A percentile compares a stretch with the other conserved stretches of the same genome.
Evolutionary conservation across 495 filamentous ascomycete genomes (phyloP).

Genomic region (Bryoglossum gracile): DNA sequence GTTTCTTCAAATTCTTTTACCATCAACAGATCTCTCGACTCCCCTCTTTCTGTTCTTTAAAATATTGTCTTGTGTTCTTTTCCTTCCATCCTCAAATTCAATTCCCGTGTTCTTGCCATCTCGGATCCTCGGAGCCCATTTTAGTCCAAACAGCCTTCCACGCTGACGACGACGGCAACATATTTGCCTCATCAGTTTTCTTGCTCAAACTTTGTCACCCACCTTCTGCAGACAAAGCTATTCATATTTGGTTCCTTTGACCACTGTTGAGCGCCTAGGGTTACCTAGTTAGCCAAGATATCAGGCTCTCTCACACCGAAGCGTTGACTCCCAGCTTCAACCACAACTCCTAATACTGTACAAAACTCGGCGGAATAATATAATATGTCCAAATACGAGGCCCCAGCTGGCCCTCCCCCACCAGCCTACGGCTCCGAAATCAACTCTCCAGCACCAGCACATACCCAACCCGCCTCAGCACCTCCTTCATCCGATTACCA

Average conservation of each 20-base stretch:
- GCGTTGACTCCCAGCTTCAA: not conserved
- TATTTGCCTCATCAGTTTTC: too few species aligned
- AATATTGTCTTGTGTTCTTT: not conserved
- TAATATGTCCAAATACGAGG: slow-evolving; percentile 18
- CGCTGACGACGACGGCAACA: too few species aligned
- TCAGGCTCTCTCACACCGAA: not conserved
- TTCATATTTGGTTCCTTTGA: too few species aligned
- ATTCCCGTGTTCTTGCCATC: too few species aligned
- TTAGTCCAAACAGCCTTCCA: too few species aligned
- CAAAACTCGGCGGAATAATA: too few species aligned
- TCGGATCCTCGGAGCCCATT: too few species aligned
- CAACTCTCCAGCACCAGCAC: slow-evolving; percentile 15
- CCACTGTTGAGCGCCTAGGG: too few species aligned
- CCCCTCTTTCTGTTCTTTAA: not conserved
- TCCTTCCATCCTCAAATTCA: too few species aligned
- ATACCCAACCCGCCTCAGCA: not conserved
- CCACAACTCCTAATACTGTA: not conserved
- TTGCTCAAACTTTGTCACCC: too few species aligned
- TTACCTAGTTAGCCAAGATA: too few species aligned
- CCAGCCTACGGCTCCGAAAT: slow-evolving; percentile 12
- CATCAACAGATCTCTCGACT: not conserved
- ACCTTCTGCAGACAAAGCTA: too few species aligned
- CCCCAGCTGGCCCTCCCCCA: slow-evolving; percentile 13
- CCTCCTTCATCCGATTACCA: not conserved
- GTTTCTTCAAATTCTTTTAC: slow-evolving; percentile 2